Evolutionary conservation across 2,329 filamentous ascomycete genomes (phyloP).

Genomic region (Domatiomyces globalis): DNA sequence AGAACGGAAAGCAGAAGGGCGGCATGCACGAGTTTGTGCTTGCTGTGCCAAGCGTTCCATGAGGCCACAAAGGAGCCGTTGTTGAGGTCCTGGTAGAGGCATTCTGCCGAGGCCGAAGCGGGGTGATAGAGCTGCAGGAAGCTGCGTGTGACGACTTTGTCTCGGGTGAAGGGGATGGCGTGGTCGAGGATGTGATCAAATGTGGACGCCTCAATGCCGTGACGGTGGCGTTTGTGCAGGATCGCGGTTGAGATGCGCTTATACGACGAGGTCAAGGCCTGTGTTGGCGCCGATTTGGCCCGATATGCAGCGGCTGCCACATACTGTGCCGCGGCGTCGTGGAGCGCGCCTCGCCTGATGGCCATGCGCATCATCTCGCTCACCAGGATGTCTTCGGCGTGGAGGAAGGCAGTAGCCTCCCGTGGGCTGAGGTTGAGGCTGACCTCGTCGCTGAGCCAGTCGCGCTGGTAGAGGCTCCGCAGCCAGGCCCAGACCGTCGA

Average conservation of each 20-base stretch:
- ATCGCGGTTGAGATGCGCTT: conserved; percentile 21
- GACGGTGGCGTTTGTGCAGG: conserved; percentile 14
- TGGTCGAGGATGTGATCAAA: conserved; percentile 24
- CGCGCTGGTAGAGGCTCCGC: conserved; percentile 10
- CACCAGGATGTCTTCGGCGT: conserved; percentile 13
- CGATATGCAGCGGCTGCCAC: conserved; percentile 13
- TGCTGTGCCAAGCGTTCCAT: conserved; percentile 7
- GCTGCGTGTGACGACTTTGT: conserved; percentile 21
- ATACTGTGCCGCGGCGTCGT: conserved; percentile 14
- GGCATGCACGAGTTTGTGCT: conserved; percentile 15
- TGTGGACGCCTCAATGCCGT: conserved; percentile 19
- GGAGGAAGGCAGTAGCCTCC: conserved; percentile 4
- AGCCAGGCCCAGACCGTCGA: conserved; percentile 18
- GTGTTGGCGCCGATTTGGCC: background rate
- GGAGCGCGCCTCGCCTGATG: conserved; percentile 5
- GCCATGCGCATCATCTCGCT: conserved; percentile 13
- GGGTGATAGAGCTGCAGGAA: conserved; percentile 27
- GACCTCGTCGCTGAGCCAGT: background rate
- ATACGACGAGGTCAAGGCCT: background rate
- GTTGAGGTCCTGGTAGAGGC: conserved; percentile 4
- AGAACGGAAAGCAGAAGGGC: conserved; percentile 24
- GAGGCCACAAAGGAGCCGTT: conserved; percentile 16
- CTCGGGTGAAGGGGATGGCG: conserved; percentile 9
- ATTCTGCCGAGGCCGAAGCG: conserved; percentile 20
- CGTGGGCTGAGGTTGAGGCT: background rate